Conservation (phyloP, 768 basidiomycete genomes). For the Trametes cubensis region DNA sequence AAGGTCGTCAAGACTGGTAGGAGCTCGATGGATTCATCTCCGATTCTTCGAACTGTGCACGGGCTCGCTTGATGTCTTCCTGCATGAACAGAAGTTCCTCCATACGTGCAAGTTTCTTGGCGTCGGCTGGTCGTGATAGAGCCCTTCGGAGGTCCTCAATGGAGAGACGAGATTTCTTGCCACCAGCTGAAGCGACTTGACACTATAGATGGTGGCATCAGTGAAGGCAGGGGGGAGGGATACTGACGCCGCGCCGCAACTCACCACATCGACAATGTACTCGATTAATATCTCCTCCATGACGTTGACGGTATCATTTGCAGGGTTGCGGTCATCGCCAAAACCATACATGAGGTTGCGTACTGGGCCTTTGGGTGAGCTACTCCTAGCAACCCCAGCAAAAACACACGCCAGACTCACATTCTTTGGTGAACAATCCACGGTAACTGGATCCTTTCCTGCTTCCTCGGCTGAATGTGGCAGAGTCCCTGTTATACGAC, state of each 20-base stretch:
- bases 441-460: conserved; percentile 70
- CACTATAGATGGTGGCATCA: conserved; percentile 48
- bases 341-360: conserved; percentile 91
- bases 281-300: conserved; percentile 94
- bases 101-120: conserved; percentile 89
- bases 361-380: conserved; percentile 47
- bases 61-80: conserved; percentile 89
- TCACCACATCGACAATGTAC: conserved; percentile 86
- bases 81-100: conserved; percentile 93
- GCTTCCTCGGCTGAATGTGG: conserved; percentile 47
- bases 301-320: conserved; percentile 84
- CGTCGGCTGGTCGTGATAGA: conserved; percentile 82
- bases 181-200: conserved; percentile 68
- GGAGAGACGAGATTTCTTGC: conserved; percentile 73
- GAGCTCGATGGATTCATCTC: conserved; percentile 51
- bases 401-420: conserved; percentile 46
- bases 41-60: conserved; percentile 71
- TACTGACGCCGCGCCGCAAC: conserved; percentile 38
- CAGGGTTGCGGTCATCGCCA: conserved; percentile 87
- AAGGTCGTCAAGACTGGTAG: conserved; percentile 34
- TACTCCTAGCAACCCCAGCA: neutral
- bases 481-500: conserved; percentile 52
- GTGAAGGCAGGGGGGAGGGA: neutral
- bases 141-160: conserved; percentile 85
- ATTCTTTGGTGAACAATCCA: conserved; percentile 80